Conservation (phyloP, 129 eudicot genomes). For the Mikania micrantha region DNA sequence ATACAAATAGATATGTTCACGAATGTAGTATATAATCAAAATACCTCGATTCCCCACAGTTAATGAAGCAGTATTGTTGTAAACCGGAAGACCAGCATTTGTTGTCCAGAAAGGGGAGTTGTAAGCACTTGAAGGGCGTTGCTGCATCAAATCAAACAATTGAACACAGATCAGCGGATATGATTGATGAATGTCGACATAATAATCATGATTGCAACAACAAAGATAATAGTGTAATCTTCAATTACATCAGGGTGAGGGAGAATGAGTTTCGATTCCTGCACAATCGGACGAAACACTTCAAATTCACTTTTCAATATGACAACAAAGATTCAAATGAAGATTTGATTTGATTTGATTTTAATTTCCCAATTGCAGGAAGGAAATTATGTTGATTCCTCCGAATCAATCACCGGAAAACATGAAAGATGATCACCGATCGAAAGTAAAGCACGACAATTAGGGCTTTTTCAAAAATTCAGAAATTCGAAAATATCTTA, state of each 20-base stretch:
- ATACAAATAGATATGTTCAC: neutral
- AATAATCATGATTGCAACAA: neutral
- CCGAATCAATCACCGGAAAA: no score
- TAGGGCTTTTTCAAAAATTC: no score
- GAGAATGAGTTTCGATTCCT: constrained; percentile 33
- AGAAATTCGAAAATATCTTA: no score
- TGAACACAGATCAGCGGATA: neutral
- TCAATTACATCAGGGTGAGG: constrained; percentile 35
- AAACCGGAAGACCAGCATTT: constrained; percentile 69
- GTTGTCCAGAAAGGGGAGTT: constrained; percentile 61
- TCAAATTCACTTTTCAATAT: constrained; percentile 1
- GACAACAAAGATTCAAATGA: neutral
- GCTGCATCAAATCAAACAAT: constrained; percentile 37
- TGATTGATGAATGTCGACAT: neutral
- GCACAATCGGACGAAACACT: constrained; percentile 27
- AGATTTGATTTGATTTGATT: no score
- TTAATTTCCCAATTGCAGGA: no score
- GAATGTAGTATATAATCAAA: neutral
- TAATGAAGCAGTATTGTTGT: constrained; percentile 63
- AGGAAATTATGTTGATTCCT: no score
- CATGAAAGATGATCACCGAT: no score
- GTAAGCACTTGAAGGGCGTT: constrained; percentile 78
- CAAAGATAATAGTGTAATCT: constrained; percentile 12
- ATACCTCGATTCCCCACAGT: constrained; percentile 70
- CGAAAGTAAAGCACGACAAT: no score